Evolutionary conservation across 225 moss, liverwort and hornwort species (phyloP).

Genomic region (Marchantia polymorpha): DNA sequence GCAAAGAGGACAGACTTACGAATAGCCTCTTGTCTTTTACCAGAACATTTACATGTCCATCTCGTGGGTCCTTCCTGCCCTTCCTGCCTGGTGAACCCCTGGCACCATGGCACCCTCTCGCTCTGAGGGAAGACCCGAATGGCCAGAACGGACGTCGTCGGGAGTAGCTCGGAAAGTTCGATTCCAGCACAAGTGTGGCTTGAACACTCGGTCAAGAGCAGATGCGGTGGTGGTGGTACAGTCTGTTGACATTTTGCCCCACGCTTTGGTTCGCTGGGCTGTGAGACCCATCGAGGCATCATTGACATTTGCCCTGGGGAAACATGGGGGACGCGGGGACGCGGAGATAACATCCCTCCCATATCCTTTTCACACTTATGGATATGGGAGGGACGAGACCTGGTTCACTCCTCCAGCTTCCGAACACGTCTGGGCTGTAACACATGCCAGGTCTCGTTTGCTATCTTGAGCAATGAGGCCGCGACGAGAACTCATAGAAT

Average conservation of each 20-base stretch:
- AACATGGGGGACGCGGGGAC: too few relatives aligned
- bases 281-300: neutral
- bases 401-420: neutral
- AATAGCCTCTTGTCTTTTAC: neutral
- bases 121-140: neutral
- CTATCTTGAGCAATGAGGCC: neutral
- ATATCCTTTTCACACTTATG: neutral
- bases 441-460: neutral
- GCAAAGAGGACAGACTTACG: neutral
- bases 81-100: neutral
- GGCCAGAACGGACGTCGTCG: neutral
- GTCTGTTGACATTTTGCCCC: neutral
- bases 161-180: neutral
- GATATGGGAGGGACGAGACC: neutral
- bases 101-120: neutral
- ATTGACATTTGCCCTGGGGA: neutral
- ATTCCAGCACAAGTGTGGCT: neutral
- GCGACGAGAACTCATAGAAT: neutral
- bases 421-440: neutral
- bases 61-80: neutral
- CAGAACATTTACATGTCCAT: neutral
- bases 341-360: too few relatives aligned
- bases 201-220: neutral
- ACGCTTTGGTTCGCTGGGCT: too few relatives aligned
- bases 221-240: neutral